Conservation (phyloP, 108 stramenopile species). For the Seminavis robusta region DNA sequence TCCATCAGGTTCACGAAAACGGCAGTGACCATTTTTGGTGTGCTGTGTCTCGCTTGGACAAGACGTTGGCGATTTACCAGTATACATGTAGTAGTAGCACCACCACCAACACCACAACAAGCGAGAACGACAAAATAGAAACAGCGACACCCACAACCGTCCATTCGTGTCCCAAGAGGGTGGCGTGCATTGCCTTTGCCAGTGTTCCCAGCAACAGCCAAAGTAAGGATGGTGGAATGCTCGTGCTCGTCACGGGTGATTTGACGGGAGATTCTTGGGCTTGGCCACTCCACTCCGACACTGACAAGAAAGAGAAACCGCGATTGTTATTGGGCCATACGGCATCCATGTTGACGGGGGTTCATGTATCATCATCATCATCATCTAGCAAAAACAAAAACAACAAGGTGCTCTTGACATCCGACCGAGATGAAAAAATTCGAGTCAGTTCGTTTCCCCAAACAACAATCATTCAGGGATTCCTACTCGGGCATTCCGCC, state of each 20-base stretch:
- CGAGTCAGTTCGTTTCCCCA: constrained; percentile 72
- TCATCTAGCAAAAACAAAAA: constrained; percentile 1
- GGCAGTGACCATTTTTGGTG: too few relatives aligned
- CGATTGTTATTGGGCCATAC: constrained; percentile 79
- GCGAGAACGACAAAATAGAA: too few relatives aligned
- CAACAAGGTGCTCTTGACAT: constrained; percentile 43
- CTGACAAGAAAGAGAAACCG: neutral
- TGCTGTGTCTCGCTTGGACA: too few relatives aligned
- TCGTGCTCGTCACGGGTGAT: constrained; percentile 64
- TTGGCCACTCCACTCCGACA: constrained; percentile 36
- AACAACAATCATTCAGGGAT: constrained; percentile 58
- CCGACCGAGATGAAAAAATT: constrained; percentile 87
- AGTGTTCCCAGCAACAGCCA: too few relatives aligned
- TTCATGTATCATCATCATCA: neutral
- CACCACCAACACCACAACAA: too few relatives aligned
- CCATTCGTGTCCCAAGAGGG: too few relatives aligned
- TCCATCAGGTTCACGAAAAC: too few relatives aligned
- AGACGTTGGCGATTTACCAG: too few relatives aligned
- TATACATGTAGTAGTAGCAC: too few relatives aligned
- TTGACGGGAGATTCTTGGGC: constrained; percentile 76
- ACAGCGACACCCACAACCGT: too few relatives aligned
- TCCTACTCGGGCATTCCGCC: constrained; percentile 68
- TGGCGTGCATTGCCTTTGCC: too few relatives aligned
- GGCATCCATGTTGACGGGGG: constrained; percentile 82
- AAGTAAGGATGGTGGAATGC: too few relatives aligned